These are phyloP conservation scores for Suillus cothurnatus DNA, from an alignment of 768 basidiomycete species.

Conservation along the genomic window DNA sequence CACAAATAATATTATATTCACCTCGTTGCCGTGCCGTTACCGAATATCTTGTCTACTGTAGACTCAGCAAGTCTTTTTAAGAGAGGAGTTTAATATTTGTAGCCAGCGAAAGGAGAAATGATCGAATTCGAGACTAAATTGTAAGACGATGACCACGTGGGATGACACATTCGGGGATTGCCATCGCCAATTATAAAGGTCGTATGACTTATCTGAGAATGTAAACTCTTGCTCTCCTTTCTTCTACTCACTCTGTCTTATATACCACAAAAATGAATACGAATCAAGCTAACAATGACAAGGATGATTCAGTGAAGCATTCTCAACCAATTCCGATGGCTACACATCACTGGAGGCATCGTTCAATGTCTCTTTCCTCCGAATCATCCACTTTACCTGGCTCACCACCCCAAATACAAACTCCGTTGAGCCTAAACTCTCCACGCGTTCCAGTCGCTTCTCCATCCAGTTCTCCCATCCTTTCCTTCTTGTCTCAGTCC, in stretches of 20 bases:
- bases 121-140: not conserved
- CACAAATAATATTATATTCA: not conserved
- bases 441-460: slow-evolving; percentile 51
- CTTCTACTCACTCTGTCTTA: slow-evolving; percentile 6
- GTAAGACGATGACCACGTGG: slow-evolving; percentile 14
- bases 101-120: not conserved
- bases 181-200: slow-evolving; percentile 19
- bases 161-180: slow-evolving; percentile 14
- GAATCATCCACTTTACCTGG: slow-evolving; percentile 55
- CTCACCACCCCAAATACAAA: slow-evolving; percentile 53
- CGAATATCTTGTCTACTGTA: too few species aligned
- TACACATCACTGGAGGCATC: slow-evolving; percentile 46
- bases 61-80: too few species aligned
- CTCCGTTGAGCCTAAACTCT: slow-evolving; percentile 46
- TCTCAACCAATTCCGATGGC: slow-evolving; percentile 69
- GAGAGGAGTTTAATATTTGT: not conserved
- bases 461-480: slow-evolving; percentile 67
- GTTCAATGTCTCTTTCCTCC: slow-evolving; percentile 67
- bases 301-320: slow-evolving; percentile 42
- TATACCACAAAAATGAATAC: slow-evolving; percentile 18
- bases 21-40: not conserved
- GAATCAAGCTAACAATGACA: slow-evolving; percentile 14
- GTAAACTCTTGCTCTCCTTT: slow-evolving; percentile 3
- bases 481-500: slow-evolving; percentile 67
- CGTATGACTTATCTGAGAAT: slow-evolving; percentile 11